phyloP scores from a whole-genome alignment of 495 filamentous ascomycete genomes.

The Hyaloscypha hepaticicola region DNA sequence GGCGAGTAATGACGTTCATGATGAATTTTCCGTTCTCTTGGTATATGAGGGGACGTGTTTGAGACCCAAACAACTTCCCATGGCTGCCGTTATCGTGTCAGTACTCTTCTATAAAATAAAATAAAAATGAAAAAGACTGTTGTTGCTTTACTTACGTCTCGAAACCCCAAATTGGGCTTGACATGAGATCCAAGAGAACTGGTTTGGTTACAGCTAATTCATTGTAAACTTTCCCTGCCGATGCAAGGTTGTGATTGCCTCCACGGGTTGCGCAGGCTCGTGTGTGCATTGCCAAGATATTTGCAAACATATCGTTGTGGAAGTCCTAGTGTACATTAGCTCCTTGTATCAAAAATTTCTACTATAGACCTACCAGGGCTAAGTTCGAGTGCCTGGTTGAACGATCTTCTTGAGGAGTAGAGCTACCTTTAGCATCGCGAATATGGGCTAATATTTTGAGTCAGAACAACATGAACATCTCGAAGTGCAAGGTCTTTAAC shows the following conservation, averaged over 20 bases:
- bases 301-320: slow-evolving; percentile 69
- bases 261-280: slow-evolving; percentile 53
- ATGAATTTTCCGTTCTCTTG: slow-evolving; percentile 52
- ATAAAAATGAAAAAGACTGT: no score
- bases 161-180: slow-evolving; percentile 62
- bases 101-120: no score
- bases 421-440: not conserved
- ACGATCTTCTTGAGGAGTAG: not conserved
- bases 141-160: slow-evolving; percentile 46
- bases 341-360: no score
- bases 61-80: no score
- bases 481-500: not conserved
- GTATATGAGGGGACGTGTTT: slow-evolving; percentile 46
- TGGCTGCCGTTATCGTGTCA: no score
- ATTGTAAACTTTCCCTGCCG: slow-evolving; percentile 62
- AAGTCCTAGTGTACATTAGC: not conserved
- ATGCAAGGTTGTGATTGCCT: slow-evolving; percentile 61
- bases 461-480: no score
- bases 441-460: not conserved
- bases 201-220: slow-evolving; percentile 58
- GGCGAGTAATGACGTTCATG: not conserved
- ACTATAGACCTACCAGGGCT: not conserved
- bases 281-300: slow-evolving; percentile 64
- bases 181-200: slow-evolving; percentile 59
- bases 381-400: not conserved